These are phyloP conservation scores for Calonectria montana DNA, from an alignment of 2,329 filamentous ascomycete species.

Conservation along the genomic window DNA sequence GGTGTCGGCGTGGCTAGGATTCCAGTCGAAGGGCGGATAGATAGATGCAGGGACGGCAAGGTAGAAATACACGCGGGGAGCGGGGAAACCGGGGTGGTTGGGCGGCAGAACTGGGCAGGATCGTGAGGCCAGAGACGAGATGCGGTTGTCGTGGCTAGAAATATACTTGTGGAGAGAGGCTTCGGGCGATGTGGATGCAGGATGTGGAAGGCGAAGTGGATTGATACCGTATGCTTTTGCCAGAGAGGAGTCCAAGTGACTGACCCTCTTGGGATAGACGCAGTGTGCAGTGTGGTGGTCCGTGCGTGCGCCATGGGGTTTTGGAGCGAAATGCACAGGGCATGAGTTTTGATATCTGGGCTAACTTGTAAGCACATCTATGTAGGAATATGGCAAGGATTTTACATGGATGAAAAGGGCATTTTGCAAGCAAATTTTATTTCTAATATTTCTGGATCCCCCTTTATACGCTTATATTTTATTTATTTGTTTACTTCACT, in stretches of 20 bases:
- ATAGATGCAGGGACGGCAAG: neutral
- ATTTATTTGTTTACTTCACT: neutral
- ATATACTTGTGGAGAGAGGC: neutral
- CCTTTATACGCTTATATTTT: too few species aligned
- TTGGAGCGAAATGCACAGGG: neutral
- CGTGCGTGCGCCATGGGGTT: constrained; percentile 26
- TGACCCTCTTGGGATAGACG: constrained; percentile 11
- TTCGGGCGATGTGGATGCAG: constrained; percentile 6
- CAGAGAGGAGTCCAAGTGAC: constrained; percentile 16
- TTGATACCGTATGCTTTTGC: constrained; percentile 26
- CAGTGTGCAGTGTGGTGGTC: constrained; percentile 31
- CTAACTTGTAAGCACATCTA: neutral
- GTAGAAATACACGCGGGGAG: constrained; percentile 20
- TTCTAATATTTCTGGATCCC: neutral
- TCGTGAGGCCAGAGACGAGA: neutral
- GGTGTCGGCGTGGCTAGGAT: constrained; percentile 27
- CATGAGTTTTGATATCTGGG: constrained; percentile 12
- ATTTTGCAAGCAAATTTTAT: neutral
- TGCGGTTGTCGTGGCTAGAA: constrained; percentile 1
- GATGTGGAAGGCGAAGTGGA: constrained; percentile 13
- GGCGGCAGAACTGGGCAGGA: constrained; percentile 13
- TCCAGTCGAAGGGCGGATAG: constrained; percentile 33
- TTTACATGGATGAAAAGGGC: neutral
- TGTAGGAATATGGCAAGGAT: neutral
- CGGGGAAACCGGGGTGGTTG: constrained; percentile 16